Base-by-base conservation (phyloP, 805 yeast species). In the Candida sanyiensis region DNA sequence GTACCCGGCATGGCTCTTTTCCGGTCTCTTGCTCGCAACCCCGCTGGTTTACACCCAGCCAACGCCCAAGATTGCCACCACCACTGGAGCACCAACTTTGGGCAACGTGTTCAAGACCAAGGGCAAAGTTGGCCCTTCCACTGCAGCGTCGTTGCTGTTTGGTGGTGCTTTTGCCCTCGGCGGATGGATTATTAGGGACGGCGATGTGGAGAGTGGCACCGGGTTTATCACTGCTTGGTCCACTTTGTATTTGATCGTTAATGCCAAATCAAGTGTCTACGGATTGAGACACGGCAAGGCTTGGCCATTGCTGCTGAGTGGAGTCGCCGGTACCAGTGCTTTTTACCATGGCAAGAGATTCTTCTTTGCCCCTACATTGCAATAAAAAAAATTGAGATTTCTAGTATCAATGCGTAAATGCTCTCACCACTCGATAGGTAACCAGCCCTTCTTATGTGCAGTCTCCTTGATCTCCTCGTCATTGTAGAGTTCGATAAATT, bases 401-500 rank as follows among this genome's bases (percentile, higher is more conserved):
- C 11, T 19, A 13, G 13, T 26, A 6, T n/a, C n/a, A n/a, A n/a
- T n/a, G n/a, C n/a, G n/a, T n/a, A n/a, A n/a, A n/a, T n/a, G n/a
- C n/a, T n/a, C 11, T 29, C 33, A 29, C 95, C 95, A 85, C 43
- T 62, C 57, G 38, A 86, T 57, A 7, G 95, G 94, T 39, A 86
- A 59, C 75, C 88, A 76, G 7, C 67, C 58, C 28, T 70, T 63
- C 28, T 66, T 57, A 5, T 52, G 50, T 5, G 88, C 88, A 47
- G 66, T 70, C 32, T 69, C 59, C 12, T 67, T 69, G n/a, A 84
- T 75, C 40, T 74, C 80, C 5, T 63, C 56, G 37, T 78, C 84
- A 51, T 88, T 82, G 57, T 83, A 90, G 68, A 87, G 68, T 62
- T 93, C 98, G 43, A 90, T 90, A 53, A 90, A 83, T 58, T 90